Conservation (phyloP, 2,329 filamentous ascomycete species). For the Atkinsonella texensis region DNA sequence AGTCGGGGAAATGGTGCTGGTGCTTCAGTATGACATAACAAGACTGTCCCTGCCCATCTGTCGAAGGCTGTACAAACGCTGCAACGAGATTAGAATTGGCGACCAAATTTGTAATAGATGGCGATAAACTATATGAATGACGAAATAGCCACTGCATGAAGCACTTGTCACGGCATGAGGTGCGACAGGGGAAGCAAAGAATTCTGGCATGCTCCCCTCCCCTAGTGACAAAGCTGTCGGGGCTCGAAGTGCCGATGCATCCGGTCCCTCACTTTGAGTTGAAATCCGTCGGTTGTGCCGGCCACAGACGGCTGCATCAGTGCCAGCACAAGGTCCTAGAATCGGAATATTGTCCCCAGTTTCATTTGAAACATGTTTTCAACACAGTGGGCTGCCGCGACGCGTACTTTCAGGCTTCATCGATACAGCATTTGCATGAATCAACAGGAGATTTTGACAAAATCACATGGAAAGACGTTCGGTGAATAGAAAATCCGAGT, state of each 20-base stretch:
- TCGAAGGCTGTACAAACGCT: too few species aligned
- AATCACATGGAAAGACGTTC: background rate
- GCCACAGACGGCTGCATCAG: background rate
- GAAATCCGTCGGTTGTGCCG: background rate
- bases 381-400: background rate
- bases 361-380: background rate
- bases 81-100: too few species aligned
- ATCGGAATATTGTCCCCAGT: background rate
- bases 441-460: background rate
- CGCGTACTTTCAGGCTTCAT: background rate
- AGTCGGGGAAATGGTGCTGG: too few species aligned
- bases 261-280: background rate
- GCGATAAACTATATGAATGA: too few species aligned
- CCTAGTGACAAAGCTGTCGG: background rate
- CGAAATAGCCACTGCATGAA: too few species aligned
- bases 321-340: background rate
- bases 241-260: background rate
- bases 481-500: slow-evolving; percentile 1
- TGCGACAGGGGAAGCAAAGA: background rate
- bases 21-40: too few species aligned
- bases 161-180: background rate
- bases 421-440: background rate
- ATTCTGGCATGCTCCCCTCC: too few species aligned
- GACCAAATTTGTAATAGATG: too few species aligned
- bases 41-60: too few species aligned